Evolutionary conservation across 306 rosid species (phyloP).

Genomic region (Corylus avellana): DNA sequence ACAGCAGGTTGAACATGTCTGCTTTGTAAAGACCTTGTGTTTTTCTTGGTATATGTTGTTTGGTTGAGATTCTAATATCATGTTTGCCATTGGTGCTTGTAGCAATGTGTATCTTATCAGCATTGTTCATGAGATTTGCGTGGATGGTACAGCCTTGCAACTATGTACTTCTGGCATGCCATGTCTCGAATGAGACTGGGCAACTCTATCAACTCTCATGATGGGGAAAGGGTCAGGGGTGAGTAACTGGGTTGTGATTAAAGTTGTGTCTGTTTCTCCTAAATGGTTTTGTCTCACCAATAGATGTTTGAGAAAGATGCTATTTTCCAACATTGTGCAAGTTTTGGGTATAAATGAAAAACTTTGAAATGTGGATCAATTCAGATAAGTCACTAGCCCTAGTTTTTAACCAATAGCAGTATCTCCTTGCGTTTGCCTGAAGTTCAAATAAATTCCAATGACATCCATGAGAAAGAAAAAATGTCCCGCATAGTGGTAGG

Average conservation of each 20-base stretch:
- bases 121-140: conserved; percentile 69
- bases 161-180: conserved; percentile 63
- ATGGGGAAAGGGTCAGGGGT: conserved; percentile 35
- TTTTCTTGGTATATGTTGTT: too few species aligned
- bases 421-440: too few species aligned
- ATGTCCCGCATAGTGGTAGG: too few species aligned
- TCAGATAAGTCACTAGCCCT: too few species aligned
- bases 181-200: conserved; percentile 66
- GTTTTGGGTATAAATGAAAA: background rate
- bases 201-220: conserved; percentile 70
- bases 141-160: conserved; percentile 82
- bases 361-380: background rate
- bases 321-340: background rate
- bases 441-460: too few species aligned
- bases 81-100: conserved; percentile 30
- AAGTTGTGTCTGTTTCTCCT: too few species aligned
- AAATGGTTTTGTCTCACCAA: too few species aligned
- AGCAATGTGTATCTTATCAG: conserved; percentile 69
- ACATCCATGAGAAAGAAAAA: too few species aligned
- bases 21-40: too few species aligned
- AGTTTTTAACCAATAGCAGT: too few species aligned
- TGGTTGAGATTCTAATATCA: too few species aligned
- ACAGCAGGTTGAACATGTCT: too few species aligned
- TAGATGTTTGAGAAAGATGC: background rate
- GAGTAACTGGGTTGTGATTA: conserved; percentile 11